A percentile compares a stretch with the other conserved stretches of the same genome.
Conservation (phyloP, 2,329 filamentous ascomycete genomes). For the Metarhizium album region DNA sequence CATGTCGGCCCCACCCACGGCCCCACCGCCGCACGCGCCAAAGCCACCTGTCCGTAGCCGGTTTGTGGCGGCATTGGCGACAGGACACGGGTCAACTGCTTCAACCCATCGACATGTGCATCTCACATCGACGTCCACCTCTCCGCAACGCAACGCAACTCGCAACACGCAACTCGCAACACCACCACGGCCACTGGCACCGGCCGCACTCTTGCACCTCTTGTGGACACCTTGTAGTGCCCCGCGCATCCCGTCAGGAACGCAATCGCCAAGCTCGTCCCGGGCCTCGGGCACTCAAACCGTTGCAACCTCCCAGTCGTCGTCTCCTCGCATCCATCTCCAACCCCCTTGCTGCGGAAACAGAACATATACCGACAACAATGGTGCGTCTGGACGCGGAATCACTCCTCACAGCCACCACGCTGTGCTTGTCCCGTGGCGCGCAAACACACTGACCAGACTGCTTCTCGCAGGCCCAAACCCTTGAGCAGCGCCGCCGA, state of each 20-base stretch:
- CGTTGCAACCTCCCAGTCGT: not conserved
- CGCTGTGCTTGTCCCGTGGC: not conserved
- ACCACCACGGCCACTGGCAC: conserved; percentile 12
- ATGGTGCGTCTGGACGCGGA: conserved; percentile 6
- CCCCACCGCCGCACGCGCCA: too few relatives aligned
- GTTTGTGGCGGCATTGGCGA: not conserved
- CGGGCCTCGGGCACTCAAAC: not conserved
- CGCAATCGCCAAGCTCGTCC: not conserved
- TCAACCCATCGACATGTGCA: not conserved
- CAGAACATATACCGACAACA: not conserved
- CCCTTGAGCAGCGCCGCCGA: conserved; percentile 68
- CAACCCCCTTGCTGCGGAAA: not conserved
- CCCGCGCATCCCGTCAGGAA: not conserved
- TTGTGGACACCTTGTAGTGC: not conserved
- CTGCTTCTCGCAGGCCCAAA: conserved; percentile 53
- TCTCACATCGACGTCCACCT: not conserved
- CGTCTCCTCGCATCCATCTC: not conserved
- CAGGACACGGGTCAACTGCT: not conserved
- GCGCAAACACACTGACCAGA: not conserved
- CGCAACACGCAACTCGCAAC: too few relatives aligned
- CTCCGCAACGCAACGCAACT: too few relatives aligned
- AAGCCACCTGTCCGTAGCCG: conserved; percentile 20
- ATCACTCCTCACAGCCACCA: too few relatives aligned
- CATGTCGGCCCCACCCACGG: too few relatives aligned
- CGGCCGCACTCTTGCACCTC: conserved; percentile 14